Base-by-base conservation (phyloP, 2,329 filamentous ascomycete species). In the Colletotrichum melonis region DNA sequence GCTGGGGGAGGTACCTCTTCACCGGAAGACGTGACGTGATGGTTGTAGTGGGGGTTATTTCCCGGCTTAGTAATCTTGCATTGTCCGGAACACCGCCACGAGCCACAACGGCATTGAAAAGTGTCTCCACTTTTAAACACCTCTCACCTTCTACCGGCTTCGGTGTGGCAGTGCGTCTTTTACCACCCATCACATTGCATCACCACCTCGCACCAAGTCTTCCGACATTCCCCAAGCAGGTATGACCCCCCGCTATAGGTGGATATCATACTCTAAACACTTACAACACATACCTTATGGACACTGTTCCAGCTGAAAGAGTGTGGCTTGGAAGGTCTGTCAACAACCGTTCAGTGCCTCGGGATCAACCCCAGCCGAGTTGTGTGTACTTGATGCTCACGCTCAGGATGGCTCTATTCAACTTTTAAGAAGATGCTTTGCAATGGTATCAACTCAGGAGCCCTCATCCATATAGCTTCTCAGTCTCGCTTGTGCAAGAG, bases 61-160 rank as follows among this genome's bases (percentile, higher is more conserved):
- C 28, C 54, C 5, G 42, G 22, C 35, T 72, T 69, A 69, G 54
- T 72, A 63, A 73, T 73, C 30, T 6, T 42, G 19, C 46, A 30
- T 28, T n/a, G 11, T 12, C 12, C 35, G 24, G n/a, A 26, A 26
- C n/a, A 5, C 11, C 22, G 12, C 55, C 56, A 16, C 55, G 19
- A 35, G 32, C 32, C 32, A n/a, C 19, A 42, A 28, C 57, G 30
- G 65, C 52, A 69, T 52, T 63, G 49, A 49, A 12, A 16, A 8
- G 55, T 11, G 38, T 57, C 54, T 38, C 70, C 71, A 71, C 67
- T 28, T 69, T 60, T 38, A 16, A 55, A 35, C 2, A 22, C 55
- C 60, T 52, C 49, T 73, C n/a, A 9, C 60, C 56, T 73, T 73
- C 71, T 49, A 73, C 67, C 56, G 19, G 67, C 56, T 73, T 73